These are phyloP conservation scores for Scheffersomyces stipitis DNA, from an alignment of 805 yeast genomes.

Conservation along the genomic window DNA sequence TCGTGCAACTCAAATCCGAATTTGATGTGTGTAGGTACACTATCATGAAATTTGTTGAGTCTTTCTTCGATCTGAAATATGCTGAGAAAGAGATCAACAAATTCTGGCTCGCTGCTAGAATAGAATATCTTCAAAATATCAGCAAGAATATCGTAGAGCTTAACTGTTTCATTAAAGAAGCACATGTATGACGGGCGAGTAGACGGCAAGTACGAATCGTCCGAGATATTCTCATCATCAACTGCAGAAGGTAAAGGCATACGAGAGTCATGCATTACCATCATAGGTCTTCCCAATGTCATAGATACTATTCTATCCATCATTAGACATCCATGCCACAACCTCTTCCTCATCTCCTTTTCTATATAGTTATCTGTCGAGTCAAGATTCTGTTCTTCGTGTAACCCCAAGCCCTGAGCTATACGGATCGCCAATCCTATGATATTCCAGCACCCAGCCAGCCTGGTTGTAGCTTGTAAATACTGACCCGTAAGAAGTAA, in stretches of 20 bases:
- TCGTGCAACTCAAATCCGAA: constrained; percentile 3
- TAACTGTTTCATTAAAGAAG: constrained; percentile 15
- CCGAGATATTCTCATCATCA: constrained; percentile 18
- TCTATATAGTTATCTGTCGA: constrained; percentile 11
- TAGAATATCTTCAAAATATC: constrained; percentile 13
- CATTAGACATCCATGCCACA: constrained; percentile 25
- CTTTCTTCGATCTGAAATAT: constrained; percentile 9
- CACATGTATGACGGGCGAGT: constrained; percentile 12
- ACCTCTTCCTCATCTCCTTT: constrained; percentile 18
- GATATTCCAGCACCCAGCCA: constrained; percentile 19
- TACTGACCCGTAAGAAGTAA: constrained; percentile 20
- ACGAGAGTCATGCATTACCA: constrained; percentile 14
- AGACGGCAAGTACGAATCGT: constrained; percentile 7
- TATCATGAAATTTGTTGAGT: constrained; percentile 6
- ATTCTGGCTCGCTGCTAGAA: constrained; percentile 5
- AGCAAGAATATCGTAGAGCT: constrained; percentile 17
- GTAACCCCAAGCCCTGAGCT: constrained; percentile 13
- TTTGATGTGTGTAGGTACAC: constrained; percentile 7
- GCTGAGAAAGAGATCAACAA: constrained; percentile 5
- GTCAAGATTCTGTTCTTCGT: constrained; percentile 6
- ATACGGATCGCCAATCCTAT: constrained; percentile 9
- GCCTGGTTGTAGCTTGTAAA: constrained; percentile 21
- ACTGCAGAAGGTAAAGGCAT: constrained; percentile 14
- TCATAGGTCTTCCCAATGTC: constrained; percentile 24
- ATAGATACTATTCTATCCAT: constrained; percentile 22